Evolutionary conservation across 371 early-diverging fungal species (phyloP), one percentile per base, ranked within the genome.

Genomic region (Aphelidium insulamus): DNA sequence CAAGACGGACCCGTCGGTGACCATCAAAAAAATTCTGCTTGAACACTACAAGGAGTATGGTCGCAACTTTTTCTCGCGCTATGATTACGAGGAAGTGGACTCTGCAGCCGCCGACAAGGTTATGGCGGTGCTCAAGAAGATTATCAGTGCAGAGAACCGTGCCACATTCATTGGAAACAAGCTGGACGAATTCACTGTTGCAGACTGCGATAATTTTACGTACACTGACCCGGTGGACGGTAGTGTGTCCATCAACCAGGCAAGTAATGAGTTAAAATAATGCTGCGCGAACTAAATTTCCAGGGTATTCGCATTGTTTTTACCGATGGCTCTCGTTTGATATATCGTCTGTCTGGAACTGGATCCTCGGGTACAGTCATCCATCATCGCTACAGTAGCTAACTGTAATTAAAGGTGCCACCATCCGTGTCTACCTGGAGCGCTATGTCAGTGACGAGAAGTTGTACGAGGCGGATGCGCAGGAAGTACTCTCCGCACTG

Each of bases 321-420:
- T 49, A 55, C 55, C 22, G 88, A 91, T 48, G 77, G 79, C 9
- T 81, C 83, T 2, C 76, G 95, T 36, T 62, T 91, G 33, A 69
- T 95, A 30, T 76, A 84, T 54, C 77, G 95, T 20, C 55, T 91
- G 20, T 77, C 77, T 28, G 95, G 95, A 10, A 95, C 95, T 2
- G 95, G 95, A 11, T 79, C 80, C 5, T n/a, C n/a, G n/a, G n/a
- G n/a, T n/a, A n/a, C n/a, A n/a, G n/a, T n/a, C n/a, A n/a, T n/a
- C n/a, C n/a, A n/a, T n/a, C n/a, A n/a, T n/a, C n/a, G n/a, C n/a
- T n/a, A n/a, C n/a, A n/a, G n/a, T n/a, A n/a, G n/a, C n/a, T n/a
- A n/a, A n/a, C n/a, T n/a, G n/a, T n/a, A n/a, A n/a, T n/a, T n/a
- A 77, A 80, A 37, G 92, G 92, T 17, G 95, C 95, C 2, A 95